Evolutionary conservation across 2,329 filamentous ascomycete species (phyloP), one percentile per base, ranked within the genome.

Genomic region (Arthroderma sp.): DNA sequence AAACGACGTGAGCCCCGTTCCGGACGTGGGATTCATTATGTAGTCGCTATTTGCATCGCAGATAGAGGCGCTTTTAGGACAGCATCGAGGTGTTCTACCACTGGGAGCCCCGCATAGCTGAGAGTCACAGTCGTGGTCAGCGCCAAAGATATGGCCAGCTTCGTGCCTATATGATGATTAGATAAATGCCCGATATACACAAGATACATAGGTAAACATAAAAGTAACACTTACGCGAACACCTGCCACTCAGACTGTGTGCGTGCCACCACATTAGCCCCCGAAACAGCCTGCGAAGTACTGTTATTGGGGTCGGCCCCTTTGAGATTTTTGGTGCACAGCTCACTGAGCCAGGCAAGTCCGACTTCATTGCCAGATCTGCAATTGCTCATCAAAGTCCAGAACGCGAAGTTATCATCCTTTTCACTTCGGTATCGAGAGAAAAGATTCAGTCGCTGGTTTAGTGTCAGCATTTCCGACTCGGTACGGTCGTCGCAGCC

Each of bases 21-120:
- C 75, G 1, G 89, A 91, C 7, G 84, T 91, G 0, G 91, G 91
- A 60, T 96, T 96, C 91, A 98, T 98, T 63, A 98, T 87, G 65
- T 79, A 98, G 48, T 73, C 64, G n/a, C 77, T 81, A 36, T 72
- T 68, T 22, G 91, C 91, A 61, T 93, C 72, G 61, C 91, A 98
- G 0, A 67, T 72, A 36, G 49, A 61, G 6, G 68, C 57, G 53
- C 72, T 83, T 5, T 94, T 69, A 0, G 88, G 91, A 55, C 91
- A 98, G 63, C 91, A 98, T 58, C 79, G 74, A 36, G 79, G 77
- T 1, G 76, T 68, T 44, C 65, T 70, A 1, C 67, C 66, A 38
- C 77, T 75, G 15, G 75, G 71, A 47, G 85, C 73, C 5, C 57
- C 55, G 59, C 89, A 96, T 2, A 81, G 74, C n/a, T 63, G 50